Percentiles rank a stretch among this genome's conserved stretches.
Evolutionary conservation across 257 asterid genomes (phyloP).

Genomic region (Cinchona pubescens): DNA sequence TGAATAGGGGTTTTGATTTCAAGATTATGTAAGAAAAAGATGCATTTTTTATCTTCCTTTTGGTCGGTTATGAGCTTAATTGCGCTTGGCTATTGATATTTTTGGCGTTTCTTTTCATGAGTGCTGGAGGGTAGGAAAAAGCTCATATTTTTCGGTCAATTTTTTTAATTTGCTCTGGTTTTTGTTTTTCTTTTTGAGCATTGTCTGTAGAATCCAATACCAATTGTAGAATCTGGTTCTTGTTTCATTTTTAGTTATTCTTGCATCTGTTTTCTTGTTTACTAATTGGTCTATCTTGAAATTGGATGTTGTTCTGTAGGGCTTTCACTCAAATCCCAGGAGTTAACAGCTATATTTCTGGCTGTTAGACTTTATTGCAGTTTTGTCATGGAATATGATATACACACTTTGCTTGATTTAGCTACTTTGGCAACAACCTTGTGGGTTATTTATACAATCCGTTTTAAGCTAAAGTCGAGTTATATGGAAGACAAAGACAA

Average conservation of each 20-base stretch:
- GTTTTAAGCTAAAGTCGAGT: conserved; percentile 68
- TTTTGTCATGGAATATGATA: conserved; percentile 95
- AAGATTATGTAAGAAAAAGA: background rate
- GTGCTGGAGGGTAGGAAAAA: background rate
- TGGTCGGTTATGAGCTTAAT: background rate
- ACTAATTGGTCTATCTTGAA: background rate
- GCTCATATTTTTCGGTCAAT: background rate
- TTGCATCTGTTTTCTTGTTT: background rate
- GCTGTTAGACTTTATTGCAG: conserved; percentile 93
- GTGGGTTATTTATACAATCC: conserved; percentile 92
- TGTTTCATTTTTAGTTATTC: background rate
- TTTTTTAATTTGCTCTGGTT: background rate
- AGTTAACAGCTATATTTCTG: conserved; percentile 84
- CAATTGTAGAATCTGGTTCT: no score
- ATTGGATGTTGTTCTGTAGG: conserved; percentile 46
- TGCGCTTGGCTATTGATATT: background rate
- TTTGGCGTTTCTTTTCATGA: conserved; percentile 2
- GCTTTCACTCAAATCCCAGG: conserved; percentile 92
- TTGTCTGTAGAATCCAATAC: no score
- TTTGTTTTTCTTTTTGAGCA: no score
- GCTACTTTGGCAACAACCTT: conserved; percentile 83
- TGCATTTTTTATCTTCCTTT: background rate
- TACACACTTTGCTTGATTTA: conserved; percentile 85
- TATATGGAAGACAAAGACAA: conserved; percentile 89
- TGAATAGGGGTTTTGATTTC: background rate